Evolutionary conservation across 1,139 yeast species (phyloP), one percentile per base, ranked within the genome.

Genomic region (Insectozyma bohioensis): DNA sequence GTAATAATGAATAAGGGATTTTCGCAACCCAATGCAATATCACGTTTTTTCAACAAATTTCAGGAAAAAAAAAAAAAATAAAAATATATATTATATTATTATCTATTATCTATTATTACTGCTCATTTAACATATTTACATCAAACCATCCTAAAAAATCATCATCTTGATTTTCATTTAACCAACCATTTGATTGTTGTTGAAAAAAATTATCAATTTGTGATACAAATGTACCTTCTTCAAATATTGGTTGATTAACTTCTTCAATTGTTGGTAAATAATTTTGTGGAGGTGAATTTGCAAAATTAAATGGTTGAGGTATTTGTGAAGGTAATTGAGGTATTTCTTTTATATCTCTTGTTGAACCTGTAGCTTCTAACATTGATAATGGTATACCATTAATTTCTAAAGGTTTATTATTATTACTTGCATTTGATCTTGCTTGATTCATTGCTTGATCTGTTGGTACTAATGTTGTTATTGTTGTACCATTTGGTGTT

Each of bases 141-240:
- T 88, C 96, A 65, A 88, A 84, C 96, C 96, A 90, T n/a, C 97
- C 97, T 33, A 90, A 65, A 52, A 90, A 83, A 53, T 88, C 97
- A 53, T 88, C 97, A 37, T 68, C 74, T 39, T 78, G 78, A 35
- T 77, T 82, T 46, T 85, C 86, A 60, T 80, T 79, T 46, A 66
- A 65, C 95, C 95, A 86, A 20, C 87, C 90, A 31, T 80, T 77
- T 14, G 88, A 82, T 49, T 86, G 95, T 58, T 83, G 88, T 52
- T 81, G 86, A 67, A 85, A 73, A 56, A 81, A 74, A 19, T 61
- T 64, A 47, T 75, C 80, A 47, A 76, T 57, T 51, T 71, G 75
- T 41, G 71, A 61, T 3, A 65, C 58, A 33, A 61, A 60, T 3
- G 45, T 41, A n/a, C 33, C 42, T 10, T 28, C 16, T 16, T 26